Percentiles rank a stretch among this genome's conserved stretches.
Evolutionary conservation across 1,139 yeast genomes (phyloP).

Genomic region (Candida sanyaensis): DNA sequence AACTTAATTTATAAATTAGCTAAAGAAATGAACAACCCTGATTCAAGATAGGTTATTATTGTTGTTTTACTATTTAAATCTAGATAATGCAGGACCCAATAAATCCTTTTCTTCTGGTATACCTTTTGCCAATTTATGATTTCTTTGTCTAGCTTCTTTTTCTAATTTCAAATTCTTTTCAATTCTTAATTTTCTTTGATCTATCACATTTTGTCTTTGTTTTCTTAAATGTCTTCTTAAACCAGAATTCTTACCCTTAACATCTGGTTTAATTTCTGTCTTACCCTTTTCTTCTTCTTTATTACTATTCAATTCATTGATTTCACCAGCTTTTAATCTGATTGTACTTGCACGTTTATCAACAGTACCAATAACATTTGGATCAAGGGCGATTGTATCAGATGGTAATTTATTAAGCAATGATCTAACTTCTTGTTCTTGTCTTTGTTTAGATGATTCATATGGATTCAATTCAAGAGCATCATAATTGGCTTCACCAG

Average conservation of each 20-base stretch:
- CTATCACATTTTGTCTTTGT: constrained; percentile 83
- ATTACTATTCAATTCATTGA: constrained; percentile 47
- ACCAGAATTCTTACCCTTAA: constrained; percentile 80
- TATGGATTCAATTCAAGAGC: constrained; percentile 92
- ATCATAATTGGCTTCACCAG: constrained; percentile 98
- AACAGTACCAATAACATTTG: constrained; percentile 82
- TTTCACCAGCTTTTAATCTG: constrained; percentile 65
- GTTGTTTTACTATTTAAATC: constrained; percentile 48
- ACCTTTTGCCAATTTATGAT: constrained; percentile 49
- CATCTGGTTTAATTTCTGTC: constrained; percentile 57
- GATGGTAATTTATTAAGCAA: constrained; percentile 88
- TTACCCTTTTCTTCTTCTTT: constrained; percentile 24
- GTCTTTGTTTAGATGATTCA: constrained; percentile 90
- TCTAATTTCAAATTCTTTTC: constrained; percentile 76
- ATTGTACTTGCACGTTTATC: constrained; percentile 66
- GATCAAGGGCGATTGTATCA: constrained; percentile 90
- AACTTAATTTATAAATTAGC: constrained; percentile 15
- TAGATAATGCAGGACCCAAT: constrained; percentile 57
- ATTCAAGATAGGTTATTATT: no score
- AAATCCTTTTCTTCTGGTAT: constrained; percentile 52
- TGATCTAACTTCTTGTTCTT: constrained; percentile 86
- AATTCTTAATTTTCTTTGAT: constrained; percentile 81
- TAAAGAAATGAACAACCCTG: constrained; percentile 7
- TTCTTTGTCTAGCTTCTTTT: constrained; percentile 67
- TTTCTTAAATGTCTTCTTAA: constrained; percentile 80